Base-by-base conservation (phyloP, 805 yeast genomes). In the Saturnispora dispora region DNA sequence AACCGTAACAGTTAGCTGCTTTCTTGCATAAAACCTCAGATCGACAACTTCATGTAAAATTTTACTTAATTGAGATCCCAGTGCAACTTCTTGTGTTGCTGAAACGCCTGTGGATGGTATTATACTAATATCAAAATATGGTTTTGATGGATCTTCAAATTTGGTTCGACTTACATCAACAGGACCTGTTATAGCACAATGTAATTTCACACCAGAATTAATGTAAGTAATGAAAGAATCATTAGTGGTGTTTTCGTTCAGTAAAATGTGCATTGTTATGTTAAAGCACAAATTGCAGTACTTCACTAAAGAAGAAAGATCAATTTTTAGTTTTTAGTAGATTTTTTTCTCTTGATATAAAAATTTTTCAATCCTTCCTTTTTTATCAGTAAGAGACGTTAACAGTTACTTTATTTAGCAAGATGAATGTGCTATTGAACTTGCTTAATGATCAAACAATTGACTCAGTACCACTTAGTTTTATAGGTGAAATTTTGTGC, bases 131-230 rank as follows among this genome's bases (percentile, higher is more conserved):
- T 89, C 96, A 17, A 93, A 64, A 17, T 87, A 81, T 15, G 91
- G 83, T 44, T 75, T 71, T 15, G 85, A 82, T 10, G 97, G 96
- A 33, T 82, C 66, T 63, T 91, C 98, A 62, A 89, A 96, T 58
- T 91, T 77, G 13, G 79, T 67, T 63, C 83, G 84, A 10, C 88
- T 82, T 2, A 59, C 58, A 60, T 91, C 97, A 30, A 91, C 76
- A 0, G 99, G 99, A 0, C 99, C 99, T 1, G 90, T 77, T 1
- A 91, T 90, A 0, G 96, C 81, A 42, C 83, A 79, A 2, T 90
- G 67, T 3, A 85, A 81, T 52, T 77, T 77, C 1, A 85, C 78
- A 17, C 65, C 64, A 2, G 76, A 79, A n/a, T 69, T 63, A 15
- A 68, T 63, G 52, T 82, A 71, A 23, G 76, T 76, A 1, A 91